Evolutionary conservation across 1,139 yeast species (phyloP), one percentile per base, ranked within the genome.

Genomic region (Debaryomyces nepalensis): DNA sequence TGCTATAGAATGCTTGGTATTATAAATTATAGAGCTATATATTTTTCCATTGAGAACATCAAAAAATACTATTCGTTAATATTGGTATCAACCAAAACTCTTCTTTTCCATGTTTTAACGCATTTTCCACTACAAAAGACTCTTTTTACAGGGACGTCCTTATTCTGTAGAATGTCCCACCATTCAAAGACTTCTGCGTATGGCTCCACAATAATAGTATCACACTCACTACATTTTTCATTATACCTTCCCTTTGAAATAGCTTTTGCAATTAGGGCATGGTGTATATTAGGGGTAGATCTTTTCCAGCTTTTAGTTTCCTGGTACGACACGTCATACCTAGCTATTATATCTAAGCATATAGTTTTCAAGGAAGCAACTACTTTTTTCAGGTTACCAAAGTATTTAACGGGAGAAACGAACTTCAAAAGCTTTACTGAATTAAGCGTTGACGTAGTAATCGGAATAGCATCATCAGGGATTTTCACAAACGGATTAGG

Each of bases 161-260:
- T 63, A 45, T 72, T 73, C 39, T 59, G 67, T 18, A 73, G 54
- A 20, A 71, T 58, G 44, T 73, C 73, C 77, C 78, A 73, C 79
- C 79, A 73, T 47, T 73, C 79, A 31, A 60, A 52, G 0, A 66
- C 68, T 45, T 72, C 74, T 0, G 76, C 77, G 31, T 57, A 57
- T 2, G 78, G 74, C 29, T 72, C 76, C 2, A 71, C 75, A 2
- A 69, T 58, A 12, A 66, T 58, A 15, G 53, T 48, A 5, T 56
- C 49, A 53, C 79, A 73, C 47, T 65, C 68, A 33, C 64, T 57
- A 48, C 79, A 73, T 1, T 52, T 55, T 41, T 71, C 74, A 10
- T 57, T 48, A 44, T 59, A 73, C 39, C 65, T 64, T 0, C 78
- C 78, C 41, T 63, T 66, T 16, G 62, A 48, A n/a, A 73, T 72